phyloP scores from a whole-genome alignment of 495 filamentous ascomycete genomes.

The Clohesyomyces aquaticus region DNA sequence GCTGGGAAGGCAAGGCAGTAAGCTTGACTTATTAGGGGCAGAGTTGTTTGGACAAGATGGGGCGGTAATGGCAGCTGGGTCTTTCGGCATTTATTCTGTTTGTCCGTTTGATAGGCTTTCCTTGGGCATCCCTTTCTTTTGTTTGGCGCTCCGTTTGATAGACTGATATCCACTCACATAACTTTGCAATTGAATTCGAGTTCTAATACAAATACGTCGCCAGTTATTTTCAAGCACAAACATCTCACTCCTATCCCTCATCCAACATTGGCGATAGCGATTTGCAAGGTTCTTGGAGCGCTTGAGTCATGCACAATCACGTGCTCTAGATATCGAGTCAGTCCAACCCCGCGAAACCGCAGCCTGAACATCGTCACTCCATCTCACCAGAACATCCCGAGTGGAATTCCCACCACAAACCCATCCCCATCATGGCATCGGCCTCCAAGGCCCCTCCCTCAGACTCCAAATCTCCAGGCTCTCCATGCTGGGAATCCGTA shows the following conservation, averaged over 20 bases:
- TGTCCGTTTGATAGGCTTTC: too few relatives aligned
- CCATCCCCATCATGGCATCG: not conserved
- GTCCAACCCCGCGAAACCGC: not conserved
- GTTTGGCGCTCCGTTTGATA: too few relatives aligned
- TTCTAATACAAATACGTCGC: too few relatives aligned
- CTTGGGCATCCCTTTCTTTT: too few relatives aligned
- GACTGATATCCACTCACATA: too few relatives aligned
- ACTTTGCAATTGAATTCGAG: too few relatives aligned
- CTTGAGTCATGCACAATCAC: not conserved
- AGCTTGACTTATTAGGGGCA: slow-evolving; percentile 30
- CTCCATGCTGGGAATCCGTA: not conserved
- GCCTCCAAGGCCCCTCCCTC: not conserved
- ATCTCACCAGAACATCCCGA: not conserved
- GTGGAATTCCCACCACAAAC: not conserved
- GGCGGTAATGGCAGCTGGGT: too few relatives aligned
- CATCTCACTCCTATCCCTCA: too few relatives aligned
- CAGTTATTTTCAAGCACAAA: too few relatives aligned
- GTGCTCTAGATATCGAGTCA: not conserved
- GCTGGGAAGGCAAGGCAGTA: slow-evolving; percentile 35
- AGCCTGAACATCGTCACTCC: not conserved
- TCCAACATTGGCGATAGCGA: not conserved
- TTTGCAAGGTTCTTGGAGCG: not conserved
- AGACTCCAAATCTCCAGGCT: not conserved
- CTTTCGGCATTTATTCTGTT: too few relatives aligned
- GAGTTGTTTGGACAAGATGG: not conserved